Percentiles rank a stretch among this genome's conserved stretches.
These are phyloP conservation scores for Aciculosporium take DNA, from an alignment of 2,329 filamentous ascomycete genomes.

Conservation along the genomic window DNA sequence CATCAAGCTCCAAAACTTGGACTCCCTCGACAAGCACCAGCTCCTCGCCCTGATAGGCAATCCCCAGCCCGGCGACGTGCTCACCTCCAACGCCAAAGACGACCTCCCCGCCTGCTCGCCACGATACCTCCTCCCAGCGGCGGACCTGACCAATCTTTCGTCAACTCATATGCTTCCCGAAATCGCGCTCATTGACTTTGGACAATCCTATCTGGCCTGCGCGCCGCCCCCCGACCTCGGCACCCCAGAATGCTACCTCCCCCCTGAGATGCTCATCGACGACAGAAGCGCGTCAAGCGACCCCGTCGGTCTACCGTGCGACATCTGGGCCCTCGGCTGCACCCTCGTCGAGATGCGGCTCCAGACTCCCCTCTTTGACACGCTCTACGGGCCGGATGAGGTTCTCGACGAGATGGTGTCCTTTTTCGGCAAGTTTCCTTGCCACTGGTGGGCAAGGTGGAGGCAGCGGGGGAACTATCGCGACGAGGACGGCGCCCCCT, in stretches of 20 bases:
- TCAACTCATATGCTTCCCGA: slow-evolving; percentile 8
- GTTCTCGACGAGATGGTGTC: slow-evolving; percentile 14
- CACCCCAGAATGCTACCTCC: slow-evolving; percentile 15
- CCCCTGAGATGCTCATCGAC: slow-evolving; percentile 9
- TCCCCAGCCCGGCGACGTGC: slow-evolving; percentile 5
- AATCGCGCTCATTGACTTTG: slow-evolving; percentile 14
- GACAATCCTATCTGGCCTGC: slow-evolving; percentile 10
- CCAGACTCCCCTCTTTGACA: slow-evolving; percentile 15
- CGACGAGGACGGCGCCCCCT: slow-evolving; percentile 9
- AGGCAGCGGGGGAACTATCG: slow-evolving; percentile 11
- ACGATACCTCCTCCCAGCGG: slow-evolving; percentile 12
- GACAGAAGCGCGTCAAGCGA: slow-evolving; percentile 7
- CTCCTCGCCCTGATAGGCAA: slow-evolving; percentile 9
- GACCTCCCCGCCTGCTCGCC: slow-evolving; percentile 9
- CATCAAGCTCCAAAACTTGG: slow-evolving; percentile 9
- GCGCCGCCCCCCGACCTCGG: slow-evolving; percentile 11
- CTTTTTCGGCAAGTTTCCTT: slow-evolving; percentile 18
- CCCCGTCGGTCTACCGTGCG: slow-evolving; percentile 9
- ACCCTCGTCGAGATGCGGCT: slow-evolving; percentile 20
- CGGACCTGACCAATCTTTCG: neutral
- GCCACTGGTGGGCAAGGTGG: slow-evolving; percentile 19
- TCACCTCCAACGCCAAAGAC: slow-evolving; percentile 2
- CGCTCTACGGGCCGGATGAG: slow-evolving; percentile 16
- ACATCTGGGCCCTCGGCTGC: slow-evolving; percentile 21
- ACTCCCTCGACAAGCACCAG: slow-evolving; percentile 12